These are phyloP conservation scores for Lycium ferocissimum DNA, from an alignment of 257 asterid species.

Conservation along the genomic window DNA sequence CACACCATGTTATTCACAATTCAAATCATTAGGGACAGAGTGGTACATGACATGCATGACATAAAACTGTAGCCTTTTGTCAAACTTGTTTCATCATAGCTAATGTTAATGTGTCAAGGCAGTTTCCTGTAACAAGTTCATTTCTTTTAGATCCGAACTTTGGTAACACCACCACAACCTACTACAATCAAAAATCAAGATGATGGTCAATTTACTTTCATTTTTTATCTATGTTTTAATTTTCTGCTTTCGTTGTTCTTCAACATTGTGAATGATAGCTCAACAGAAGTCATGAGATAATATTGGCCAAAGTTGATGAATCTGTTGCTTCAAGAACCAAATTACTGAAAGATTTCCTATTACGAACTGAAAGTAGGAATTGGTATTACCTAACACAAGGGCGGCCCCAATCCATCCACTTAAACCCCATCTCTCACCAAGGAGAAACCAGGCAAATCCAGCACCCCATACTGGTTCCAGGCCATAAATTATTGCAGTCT, in stretches of 20 bases:
- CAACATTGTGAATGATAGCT: neutral
- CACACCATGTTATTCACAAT: neutral
- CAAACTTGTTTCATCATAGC: neutral
- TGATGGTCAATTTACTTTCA: neutral
- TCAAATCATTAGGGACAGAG: neutral
- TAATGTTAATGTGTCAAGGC: neutral
- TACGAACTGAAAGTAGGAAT: neutral
- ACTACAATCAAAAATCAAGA: neutral
- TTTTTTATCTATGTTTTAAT: too few species aligned
- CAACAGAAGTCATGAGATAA: neutral
- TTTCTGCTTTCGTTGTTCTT: neutral
- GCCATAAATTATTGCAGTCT: slow-evolving; percentile 73
- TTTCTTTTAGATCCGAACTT: neutral
- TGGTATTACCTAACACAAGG: slow-evolving; percentile 56
- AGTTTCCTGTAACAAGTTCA: neutral
- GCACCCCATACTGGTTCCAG: slow-evolving; percentile 88
- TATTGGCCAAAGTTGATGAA: neutral
- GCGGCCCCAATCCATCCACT: slow-evolving; percentile 83
- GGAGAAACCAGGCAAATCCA: slow-evolving; percentile 77
- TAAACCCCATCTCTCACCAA: slow-evolving; percentile 78
- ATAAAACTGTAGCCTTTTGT: neutral
- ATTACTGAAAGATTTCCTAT: neutral
- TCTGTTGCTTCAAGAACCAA: neutral
- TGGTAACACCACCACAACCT: neutral
- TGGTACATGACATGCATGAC: neutral